Percentiles rank a stretch among this genome's conserved stretches.
phyloP scores from a whole-genome alignment of 306 rosid species.

The Medicago arabica region DNA sequence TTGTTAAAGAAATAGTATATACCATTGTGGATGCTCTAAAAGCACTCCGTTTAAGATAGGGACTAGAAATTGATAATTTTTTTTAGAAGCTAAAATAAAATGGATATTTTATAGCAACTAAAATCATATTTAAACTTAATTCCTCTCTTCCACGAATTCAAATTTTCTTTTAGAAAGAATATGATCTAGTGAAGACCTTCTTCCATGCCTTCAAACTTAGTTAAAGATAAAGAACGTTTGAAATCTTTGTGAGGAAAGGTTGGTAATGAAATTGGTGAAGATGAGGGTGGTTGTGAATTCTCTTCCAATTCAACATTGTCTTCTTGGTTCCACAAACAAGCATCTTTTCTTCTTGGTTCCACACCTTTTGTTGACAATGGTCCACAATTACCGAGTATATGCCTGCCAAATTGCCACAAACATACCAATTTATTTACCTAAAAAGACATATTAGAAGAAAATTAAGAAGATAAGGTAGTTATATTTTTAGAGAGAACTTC shows the following conservation, averaged over 20 bases:
- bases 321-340: conserved; percentile 78
- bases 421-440: no score
- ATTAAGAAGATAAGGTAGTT: no score
- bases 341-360: conserved; percentile 79
- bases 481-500: no score
- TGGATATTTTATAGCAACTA: not conserved
- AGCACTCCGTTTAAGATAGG: no score
- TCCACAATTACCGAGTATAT: no score
- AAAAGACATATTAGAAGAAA: no score
- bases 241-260: conserved; percentile 39
- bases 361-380: no score
- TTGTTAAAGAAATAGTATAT: no score
- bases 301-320: conserved; percentile 55
- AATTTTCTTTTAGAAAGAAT: conserved; percentile 54
- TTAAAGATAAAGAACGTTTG: conserved; percentile 60
- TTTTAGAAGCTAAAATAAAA: no score
- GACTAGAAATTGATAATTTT: no score
- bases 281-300: conserved; percentile 37
- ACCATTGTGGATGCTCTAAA: no score
- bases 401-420: no score
- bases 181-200: conserved; percentile 65
- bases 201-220: conserved; percentile 78
- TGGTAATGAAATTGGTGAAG: conserved; percentile 43
- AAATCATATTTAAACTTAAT: not conserved
- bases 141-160: not conserved